These are phyloP conservation scores for Metschnikowia santaceciliae DNA, from an alignment of 805 yeast genomes.

Conservation along the genomic window DNA sequence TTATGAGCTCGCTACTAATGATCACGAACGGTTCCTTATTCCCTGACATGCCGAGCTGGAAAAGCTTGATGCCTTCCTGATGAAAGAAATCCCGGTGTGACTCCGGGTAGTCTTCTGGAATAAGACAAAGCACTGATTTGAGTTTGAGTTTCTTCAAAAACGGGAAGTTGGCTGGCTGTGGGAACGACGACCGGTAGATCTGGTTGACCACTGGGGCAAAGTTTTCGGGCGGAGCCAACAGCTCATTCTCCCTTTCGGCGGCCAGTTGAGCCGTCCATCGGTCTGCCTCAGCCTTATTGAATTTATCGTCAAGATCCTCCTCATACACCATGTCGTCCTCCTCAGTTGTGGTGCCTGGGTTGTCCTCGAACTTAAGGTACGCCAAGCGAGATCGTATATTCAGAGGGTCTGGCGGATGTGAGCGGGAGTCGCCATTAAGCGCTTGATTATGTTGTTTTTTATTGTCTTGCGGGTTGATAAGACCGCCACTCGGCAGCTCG, in stretches of 20 bases:
- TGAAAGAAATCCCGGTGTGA: constrained; percentile 65
- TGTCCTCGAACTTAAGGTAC: constrained; percentile 25
- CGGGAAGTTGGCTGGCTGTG: constrained; percentile 75
- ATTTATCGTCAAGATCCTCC: constrained; percentile 41
- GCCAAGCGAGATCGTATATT: constrained; percentile 32
- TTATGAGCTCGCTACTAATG: constrained; percentile 59
- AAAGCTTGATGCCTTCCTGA: constrained; percentile 59
- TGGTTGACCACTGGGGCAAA: constrained; percentile 73
- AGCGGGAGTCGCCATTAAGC: background rate
- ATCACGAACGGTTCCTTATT: constrained; percentile 93
- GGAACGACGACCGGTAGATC: constrained; percentile 87
- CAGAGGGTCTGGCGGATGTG: constrained; percentile 6
- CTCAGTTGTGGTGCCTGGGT: constrained; percentile 26
- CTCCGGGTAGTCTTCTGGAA: constrained; percentile 88
- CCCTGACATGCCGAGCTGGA: constrained; percentile 91
- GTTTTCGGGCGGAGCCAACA: constrained; percentile 77
- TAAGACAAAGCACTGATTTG: constrained; percentile 74
- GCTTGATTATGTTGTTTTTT: background rate
- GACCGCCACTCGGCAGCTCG: constrained; percentile 1
- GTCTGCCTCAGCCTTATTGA: constrained; percentile 25
- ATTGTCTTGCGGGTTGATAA: background rate
- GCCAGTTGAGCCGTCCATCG: constrained; percentile 12
- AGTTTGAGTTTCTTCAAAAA: constrained; percentile 61
- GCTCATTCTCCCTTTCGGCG: constrained; percentile 8
- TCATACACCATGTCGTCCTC: constrained; percentile 28